Evolutionary conservation across 2,329 filamentous ascomycete species (phyloP).

Genomic region (Byssochlamys sp.): DNA sequence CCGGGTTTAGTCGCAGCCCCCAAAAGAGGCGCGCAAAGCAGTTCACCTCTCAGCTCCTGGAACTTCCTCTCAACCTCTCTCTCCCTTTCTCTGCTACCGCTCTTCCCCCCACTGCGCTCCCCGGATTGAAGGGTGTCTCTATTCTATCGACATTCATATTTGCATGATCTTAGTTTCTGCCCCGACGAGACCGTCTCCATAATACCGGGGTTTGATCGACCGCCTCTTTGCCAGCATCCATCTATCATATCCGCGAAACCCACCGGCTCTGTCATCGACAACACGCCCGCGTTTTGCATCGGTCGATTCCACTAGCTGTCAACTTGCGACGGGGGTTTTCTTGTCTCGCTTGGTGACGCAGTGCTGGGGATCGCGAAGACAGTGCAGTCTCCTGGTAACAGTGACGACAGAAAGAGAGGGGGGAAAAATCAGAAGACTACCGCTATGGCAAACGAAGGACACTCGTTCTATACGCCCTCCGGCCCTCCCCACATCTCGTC

Average conservation of each 20-base stretch:
- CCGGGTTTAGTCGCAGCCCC: not conserved
- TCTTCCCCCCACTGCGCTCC: not conserved
- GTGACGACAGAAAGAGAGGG: not conserved
- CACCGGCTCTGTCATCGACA: not conserved
- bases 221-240: not conserved
- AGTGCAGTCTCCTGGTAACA: not conserved
- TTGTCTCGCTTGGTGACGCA: not conserved
- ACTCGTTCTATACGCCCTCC: slow-evolving; percentile 25
- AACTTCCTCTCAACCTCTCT: not conserved
- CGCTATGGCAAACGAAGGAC: slow-evolving; percentile 24
- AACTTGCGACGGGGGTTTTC: not conserved
- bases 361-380: slow-evolving; percentile 1
- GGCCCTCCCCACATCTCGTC: slow-evolving; percentile 20
- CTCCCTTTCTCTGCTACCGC: not conserved
- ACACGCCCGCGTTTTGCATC: not conserved
- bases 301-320: not conserved
- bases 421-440: not conserved
- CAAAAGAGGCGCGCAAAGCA: not conserved
- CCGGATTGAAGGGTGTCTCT: not conserved
- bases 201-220: not conserved
- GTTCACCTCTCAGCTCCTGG: not conserved
- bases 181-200: no score
- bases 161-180: not conserved
- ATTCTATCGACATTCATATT: not conserved
- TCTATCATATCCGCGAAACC: not conserved